Evolutionary conservation across 139 green algal genomes (phyloP).

Genomic region (Coelastrella sp.): DNA sequence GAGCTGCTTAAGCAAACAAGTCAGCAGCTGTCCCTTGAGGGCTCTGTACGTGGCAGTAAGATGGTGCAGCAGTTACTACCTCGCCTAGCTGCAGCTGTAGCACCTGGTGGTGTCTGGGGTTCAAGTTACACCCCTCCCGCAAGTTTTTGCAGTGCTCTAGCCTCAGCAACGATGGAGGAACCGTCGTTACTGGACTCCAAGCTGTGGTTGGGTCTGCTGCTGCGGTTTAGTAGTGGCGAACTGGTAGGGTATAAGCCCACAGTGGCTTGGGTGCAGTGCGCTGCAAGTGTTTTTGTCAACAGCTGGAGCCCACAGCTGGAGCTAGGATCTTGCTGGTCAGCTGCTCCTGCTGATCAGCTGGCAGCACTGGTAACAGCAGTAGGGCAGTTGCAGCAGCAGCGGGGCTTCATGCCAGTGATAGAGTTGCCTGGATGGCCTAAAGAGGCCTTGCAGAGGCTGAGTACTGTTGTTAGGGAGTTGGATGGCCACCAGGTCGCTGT

Average conservation of each 20-base stretch:
- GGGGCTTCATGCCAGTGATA: neutral
- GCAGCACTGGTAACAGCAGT: neutral
- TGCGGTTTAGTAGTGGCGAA: conserved; percentile 22
- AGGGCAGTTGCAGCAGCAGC: neutral
- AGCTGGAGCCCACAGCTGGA: too few relatives aligned
- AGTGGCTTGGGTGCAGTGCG: neutral
- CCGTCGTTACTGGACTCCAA: neutral
- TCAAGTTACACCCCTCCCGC: neutral
- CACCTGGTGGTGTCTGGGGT: conserved; percentile 18
- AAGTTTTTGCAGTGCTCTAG: neutral
- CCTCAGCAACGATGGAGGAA: neutral
- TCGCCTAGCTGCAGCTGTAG: neutral
- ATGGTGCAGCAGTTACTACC: neutral
- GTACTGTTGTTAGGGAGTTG: neutral
- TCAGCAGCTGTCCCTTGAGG: neutral
- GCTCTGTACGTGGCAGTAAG: neutral
- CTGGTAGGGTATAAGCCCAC: conserved; percentile 1
- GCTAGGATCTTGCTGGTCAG: conserved; percentile 12
- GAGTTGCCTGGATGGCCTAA: neutral
- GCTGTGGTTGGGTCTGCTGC: conserved; percentile 22
- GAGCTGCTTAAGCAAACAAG: neutral
- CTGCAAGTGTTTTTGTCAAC: too few relatives aligned
- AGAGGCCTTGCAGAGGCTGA: neutral
- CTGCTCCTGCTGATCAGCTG: neutral
- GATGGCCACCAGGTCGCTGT: neutral